These are phyloP conservation scores for Yamadazyma insecticola DNA, from an alignment of 805 yeast species.

Conservation along the genomic window DNA sequence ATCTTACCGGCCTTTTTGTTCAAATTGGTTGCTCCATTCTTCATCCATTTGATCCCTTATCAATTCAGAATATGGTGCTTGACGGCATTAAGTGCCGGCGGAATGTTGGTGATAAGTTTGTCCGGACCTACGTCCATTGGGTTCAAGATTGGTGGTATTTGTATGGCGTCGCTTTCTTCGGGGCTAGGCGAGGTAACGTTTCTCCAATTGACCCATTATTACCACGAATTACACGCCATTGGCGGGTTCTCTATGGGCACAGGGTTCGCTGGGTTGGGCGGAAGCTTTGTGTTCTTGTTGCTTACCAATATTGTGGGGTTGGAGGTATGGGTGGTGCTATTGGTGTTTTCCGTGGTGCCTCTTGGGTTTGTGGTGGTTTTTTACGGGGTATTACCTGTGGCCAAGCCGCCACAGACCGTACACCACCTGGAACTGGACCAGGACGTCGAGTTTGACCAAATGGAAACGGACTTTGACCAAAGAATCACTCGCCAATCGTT, in stretches of 20 bases:
- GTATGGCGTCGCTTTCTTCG: constrained; percentile 75
- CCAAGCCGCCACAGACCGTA: no score
- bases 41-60: constrained; percentile 64
- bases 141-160: constrained; percentile 59
- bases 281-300: constrained; percentile 67
- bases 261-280: constrained; percentile 91
- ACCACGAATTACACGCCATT: constrained; percentile 49
- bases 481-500: no score
- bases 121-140: constrained; percentile 23
- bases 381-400: constrained; percentile 20
- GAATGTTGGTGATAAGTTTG: constrained; percentile 68
- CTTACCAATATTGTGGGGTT: constrained; percentile 66
- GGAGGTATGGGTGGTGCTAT: constrained; percentile 49
- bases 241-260: constrained; percentile 94
- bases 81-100: constrained; percentile 56
- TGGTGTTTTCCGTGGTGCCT: constrained; percentile 55
- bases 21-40: constrained; percentile 75
- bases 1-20: constrained; percentile 75
- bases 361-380: constrained; percentile 40
- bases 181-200: constrained; percentile 92
- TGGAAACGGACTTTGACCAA: no score
- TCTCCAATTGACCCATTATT: constrained; percentile 79
- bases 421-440: no score
- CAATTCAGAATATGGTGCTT: constrained; percentile 46
- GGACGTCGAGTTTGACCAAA: no score